A percentile compares a stretch with the other conserved stretches of the same genome.
phyloP scores from a whole-genome alignment of 306 rosid species.

The Rosa chinensis region DNA sequence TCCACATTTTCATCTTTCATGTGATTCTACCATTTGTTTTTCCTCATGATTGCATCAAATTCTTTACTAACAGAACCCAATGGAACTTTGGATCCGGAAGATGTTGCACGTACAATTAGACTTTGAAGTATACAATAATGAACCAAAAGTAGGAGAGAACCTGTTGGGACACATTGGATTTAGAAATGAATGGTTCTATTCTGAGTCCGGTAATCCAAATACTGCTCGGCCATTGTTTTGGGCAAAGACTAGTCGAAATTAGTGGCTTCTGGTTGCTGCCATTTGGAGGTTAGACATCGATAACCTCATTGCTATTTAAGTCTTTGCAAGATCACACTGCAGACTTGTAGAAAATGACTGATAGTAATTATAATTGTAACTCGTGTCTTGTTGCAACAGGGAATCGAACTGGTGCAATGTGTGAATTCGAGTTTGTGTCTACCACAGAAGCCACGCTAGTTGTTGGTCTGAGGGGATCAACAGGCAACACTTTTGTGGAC shows the following conservation, averaged over 20 bases:
- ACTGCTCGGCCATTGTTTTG: constrained; percentile 27
- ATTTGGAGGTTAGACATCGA: constrained; percentile 30
- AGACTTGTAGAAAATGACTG: background rate
- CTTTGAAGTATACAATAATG: constrained; percentile 25
- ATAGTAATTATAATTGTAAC: no score
- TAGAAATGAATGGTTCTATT: constrained; percentile 30
- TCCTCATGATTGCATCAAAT: background rate
- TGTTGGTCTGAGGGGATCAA: constrained; percentile 41
- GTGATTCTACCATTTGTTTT: background rate
- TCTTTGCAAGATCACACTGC: background rate
- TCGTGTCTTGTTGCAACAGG: constrained; percentile 21
- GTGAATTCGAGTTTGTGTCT: constrained; percentile 42
- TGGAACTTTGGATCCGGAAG: constrained; percentile 13
- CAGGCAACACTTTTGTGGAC: constrained; percentile 43
- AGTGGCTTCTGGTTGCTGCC: constrained; percentile 45
- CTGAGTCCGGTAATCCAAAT: constrained; percentile 26
- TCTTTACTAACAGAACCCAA: constrained; percentile 30
- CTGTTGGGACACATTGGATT: constrained; percentile 39
- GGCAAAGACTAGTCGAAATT: constrained; percentile 29
- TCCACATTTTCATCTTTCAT: background rate
- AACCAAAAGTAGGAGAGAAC: constrained; percentile 38
- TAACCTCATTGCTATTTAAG: background rate
- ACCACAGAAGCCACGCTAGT: constrained; percentile 36
- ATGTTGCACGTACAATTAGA: constrained; percentile 27
- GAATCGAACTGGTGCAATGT: constrained; percentile 35